Evolutionary conservation across 352 stramenopile species (phyloP).

Genomic region (Pythium scleroteichum): DNA sequence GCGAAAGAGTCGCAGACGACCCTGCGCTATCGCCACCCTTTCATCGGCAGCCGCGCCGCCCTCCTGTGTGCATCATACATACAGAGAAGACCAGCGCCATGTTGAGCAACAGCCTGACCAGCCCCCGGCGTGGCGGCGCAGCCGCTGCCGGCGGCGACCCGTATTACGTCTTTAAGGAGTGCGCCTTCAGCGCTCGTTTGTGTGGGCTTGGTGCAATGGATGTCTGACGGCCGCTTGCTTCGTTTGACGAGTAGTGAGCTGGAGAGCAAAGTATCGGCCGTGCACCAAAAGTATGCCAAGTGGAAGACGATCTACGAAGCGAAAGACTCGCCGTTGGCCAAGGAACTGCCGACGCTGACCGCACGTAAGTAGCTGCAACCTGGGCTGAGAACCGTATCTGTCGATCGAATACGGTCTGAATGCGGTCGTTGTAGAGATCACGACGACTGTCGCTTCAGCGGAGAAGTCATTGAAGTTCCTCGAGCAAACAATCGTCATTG

Average conservation of each 20-base stretch:
- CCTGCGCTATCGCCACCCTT: neutral
- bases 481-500: slow-evolving; percentile 82
- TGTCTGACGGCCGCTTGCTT: too few relatives aligned
- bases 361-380: slow-evolving; percentile 32
- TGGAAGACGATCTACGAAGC: slow-evolving; percentile 61
- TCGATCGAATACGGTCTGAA: neutral
- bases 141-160: slow-evolving; percentile 58
- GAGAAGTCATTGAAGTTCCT: slow-evolving; percentile 83
- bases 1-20: slow-evolving; percentile 12
- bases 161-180: slow-evolving; percentile 89
- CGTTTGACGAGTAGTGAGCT: slow-evolving; percentile 47
- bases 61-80: neutral
- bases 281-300: slow-evolving; percentile 67
- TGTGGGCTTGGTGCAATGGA: neutral
- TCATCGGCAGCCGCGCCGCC: neutral
- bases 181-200: slow-evolving; percentile 17
- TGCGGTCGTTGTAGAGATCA: slow-evolving; percentile 47
- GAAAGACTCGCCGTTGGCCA: slow-evolving; percentile 41
- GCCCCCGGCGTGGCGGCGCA: slow-evolving; percentile 3
- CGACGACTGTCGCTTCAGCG: slow-evolving; percentile 44
- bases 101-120: slow-evolving; percentile 6
- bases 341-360: slow-evolving; percentile 59
- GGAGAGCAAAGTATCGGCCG: slow-evolving; percentile 71
- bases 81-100: neutral
- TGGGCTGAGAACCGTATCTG: too few relatives aligned